Conservation (phyloP, 2,329 filamentous ascomycete genomes). For the Coccinonectria pachysandricola region DNA sequence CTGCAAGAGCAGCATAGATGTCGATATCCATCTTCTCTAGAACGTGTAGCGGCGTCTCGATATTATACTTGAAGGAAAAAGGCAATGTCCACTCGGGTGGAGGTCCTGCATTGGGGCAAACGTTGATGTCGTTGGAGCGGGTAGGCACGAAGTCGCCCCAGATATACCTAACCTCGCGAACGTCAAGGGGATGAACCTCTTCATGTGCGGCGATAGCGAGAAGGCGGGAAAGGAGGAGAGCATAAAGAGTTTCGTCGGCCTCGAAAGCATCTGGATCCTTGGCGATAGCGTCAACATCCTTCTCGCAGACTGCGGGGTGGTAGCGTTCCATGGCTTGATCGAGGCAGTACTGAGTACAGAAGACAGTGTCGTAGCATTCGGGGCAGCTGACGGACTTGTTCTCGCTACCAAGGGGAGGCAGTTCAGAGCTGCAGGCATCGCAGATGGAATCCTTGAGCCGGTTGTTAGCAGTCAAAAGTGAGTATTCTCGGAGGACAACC, state of each 20-base stretch:
- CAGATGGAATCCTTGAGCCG: constrained; percentile 78
- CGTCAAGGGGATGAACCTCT: constrained; percentile 51
- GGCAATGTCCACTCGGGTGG: constrained; percentile 58
- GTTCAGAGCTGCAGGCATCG: constrained; percentile 72
- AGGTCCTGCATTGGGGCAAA: constrained; percentile 43
- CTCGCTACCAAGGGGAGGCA: constrained; percentile 49
- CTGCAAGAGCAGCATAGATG: constrained; percentile 48
- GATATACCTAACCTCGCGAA: constrained; percentile 55
- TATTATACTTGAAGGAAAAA: constrained; percentile 68
- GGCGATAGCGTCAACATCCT: constrained; percentile 54
- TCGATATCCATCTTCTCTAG: constrained; percentile 80
- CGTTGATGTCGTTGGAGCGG: constrained; percentile 40
- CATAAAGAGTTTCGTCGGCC: constrained; percentile 50
- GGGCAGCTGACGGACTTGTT: constrained; percentile 42
- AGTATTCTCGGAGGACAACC: constrained; percentile 69
- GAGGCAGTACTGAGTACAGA: constrained; percentile 51
- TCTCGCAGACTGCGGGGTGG: constrained; percentile 56
- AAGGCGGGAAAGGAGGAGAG: constrained; percentile 51
- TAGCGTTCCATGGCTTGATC: constrained; percentile 48
- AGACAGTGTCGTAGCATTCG: constrained; percentile 56
- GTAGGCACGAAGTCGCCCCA: constrained; percentile 57
- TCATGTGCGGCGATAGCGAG: constrained; percentile 55
- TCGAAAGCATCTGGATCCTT: constrained; percentile 52
- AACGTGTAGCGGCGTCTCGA: constrained; percentile 64
- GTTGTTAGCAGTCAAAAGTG: constrained; percentile 80